Evolutionary conservation across 495 filamentous ascomycete genomes (phyloP), one percentile per base, ranked within the genome.

Genomic region (Neurospora sp.): DNA sequence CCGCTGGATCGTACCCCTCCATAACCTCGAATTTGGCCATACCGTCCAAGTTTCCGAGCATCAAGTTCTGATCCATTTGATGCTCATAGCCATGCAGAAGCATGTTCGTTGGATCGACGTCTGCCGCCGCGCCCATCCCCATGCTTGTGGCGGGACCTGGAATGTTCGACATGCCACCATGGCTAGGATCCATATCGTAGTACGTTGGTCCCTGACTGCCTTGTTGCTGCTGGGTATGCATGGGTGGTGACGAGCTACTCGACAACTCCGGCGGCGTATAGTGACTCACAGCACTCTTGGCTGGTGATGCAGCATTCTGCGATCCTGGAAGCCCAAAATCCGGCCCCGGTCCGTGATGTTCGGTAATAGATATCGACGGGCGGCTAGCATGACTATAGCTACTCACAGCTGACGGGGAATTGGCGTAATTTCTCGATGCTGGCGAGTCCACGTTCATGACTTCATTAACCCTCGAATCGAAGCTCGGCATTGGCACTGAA

Each of bases 161-260:
- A 31, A 62, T 34, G 28, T 78, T 79, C 71, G 81, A 79, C 31
- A 79, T 69, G 15, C 59, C 74, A 37, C 24, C 24, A 34, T 62
- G 54, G 13, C 24, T 62, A 34, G 24, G 24, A 34, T 62, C 54
- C 54, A 62, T 34, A 4, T 62, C 54, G 7, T 62, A 62, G 54
- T 62, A 62, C 13, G 48, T 59, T 24, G 48, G 48, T 31, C 11
- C 48, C 54, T 62, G 54, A 34, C 28, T 34, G 54, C 54, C 24
- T 62, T 34, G 54, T 75, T 78, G 66, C 34, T 40, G 48, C 66
- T 42, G 70, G 28, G 36, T 69, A 70, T 66, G 62, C 59, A 43
- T 48, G 81, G 76, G 70, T 86, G 85, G 82, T 38, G 85, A 84
- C 19, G 86, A 86, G 19, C 84, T 83, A 39, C 83, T 82, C 36